Base-by-base conservation (phyloP, 352 stramenopile species). In the Vaucheria bursata region DNA sequence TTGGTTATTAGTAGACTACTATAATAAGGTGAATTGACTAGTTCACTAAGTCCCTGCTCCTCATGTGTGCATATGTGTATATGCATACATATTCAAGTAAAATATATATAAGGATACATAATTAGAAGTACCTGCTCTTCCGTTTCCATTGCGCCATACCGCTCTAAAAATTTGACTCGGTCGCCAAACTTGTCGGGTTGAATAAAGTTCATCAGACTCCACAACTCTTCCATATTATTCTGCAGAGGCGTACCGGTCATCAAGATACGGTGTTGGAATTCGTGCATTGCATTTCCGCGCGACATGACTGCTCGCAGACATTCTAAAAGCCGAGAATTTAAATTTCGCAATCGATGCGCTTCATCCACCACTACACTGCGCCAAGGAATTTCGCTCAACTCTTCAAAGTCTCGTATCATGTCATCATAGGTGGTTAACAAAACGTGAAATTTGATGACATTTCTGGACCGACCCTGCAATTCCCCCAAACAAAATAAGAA, bases 351-450 rank as follows among this genome's bases (percentile, higher is more conserved):
- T 65, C 71, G 45, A 31, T 82, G 65, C 40, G 96, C 98, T 0
- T 99, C 85, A 7, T 98, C 94, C 71, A 99, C 95, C 68, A 98
- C 96, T 90, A 82, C 39, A 50, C 90, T 77, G 38, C 64, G 73
- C 94, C 97, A 99, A 18, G 92, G 91, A 67, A 99, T 95, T 69
- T 94, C 89, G 67, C 89, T 89, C 73, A 99, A 88, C 64, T 97
- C 85, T 70, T 92, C 49, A 85, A 87, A 93, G 39, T 96, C 92
- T 31, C 88, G 90, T 75, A 95, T 94, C 3, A 97, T 91, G 85
- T 98, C 98, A 83, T 99, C 97, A 85, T 98, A 99, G 0, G 96
- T 99, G 25, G 97, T 99, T 38, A 99, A 96, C 7, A 99, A 85
- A 31, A 99, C 94, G 82, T 99, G 95, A 85, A 99, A 99, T 79